Evolutionary conservation across 1,284 basidiomycete species (phyloP), one percentile per base, ranked within the genome.

Genomic region (Ceratobasidium sp.): DNA sequence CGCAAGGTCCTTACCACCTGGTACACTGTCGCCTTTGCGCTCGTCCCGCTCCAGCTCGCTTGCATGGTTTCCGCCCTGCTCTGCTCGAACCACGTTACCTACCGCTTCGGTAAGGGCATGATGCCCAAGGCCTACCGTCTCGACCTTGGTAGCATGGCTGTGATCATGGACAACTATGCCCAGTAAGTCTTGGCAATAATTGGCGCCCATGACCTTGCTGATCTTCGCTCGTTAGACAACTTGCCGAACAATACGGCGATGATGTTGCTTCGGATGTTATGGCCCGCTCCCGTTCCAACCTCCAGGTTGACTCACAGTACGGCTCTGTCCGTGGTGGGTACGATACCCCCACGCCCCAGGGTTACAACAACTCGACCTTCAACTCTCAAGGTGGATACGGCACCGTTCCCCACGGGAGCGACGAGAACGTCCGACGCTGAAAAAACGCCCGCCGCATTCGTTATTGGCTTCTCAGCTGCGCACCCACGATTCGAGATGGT

Each of bases 71-170:
- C 84, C 3, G 86, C 83, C 29, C 80, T 91, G 73, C 80, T 92
- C 49, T 92, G 90, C 81, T 87, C 88, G 22, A 90, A 91, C 80
- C 90, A 92, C 77, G 86, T 92, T 78, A 92, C 90, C 13, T 92
- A 91, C 79, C 83, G 90, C 66, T 92, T 92, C 80, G 90, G 90
- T 24, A 92, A 92, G 83, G 90, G 90, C 48, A 87, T 92, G 85
- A 92, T 88, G 83, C 91, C 91, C 31, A 88, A 90, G 83, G 87
- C 87, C 24, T 92, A 92, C 81, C 83, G 90, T 27, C 82, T 92
- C 64, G 88, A 88, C 79, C 81, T 87, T 82, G 84, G 84, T 69
- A 87, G 84, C 74, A 90, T 91, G 88, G 89, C 88, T 7, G 85
- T 88, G n/a, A 89, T 92, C 77, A 89, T 91, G 87, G 89, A 92